Evolutionary conservation across 805 yeast species (phyloP), one percentile per base, ranked within the genome.

Genomic region (Hanseniaspora nectarophila): DNA sequence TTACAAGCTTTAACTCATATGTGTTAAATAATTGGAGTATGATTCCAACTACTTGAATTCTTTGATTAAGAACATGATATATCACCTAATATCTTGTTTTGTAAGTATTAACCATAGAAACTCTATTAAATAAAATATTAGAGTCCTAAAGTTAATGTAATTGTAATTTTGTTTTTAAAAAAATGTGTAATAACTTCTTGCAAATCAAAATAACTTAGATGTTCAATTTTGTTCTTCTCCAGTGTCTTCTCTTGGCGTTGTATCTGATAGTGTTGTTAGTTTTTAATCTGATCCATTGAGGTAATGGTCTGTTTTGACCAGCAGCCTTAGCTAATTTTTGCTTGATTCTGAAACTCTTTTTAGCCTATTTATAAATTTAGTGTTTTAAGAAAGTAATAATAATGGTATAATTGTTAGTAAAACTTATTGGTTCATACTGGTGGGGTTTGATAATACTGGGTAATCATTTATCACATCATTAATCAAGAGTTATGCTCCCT

Each of bases 161-260:
- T 28, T 46, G 37, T 38, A 38, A 18, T 46, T 37, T 37, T 28
- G 3, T 45, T 33, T 34, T 34, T 42, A 42, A 33, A 34, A 42
- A 29, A 42, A 39, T 42, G 28, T 3, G n/a, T 42, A 42, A 49
- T 39, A 39, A 43, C 33, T n/a, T 28, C 24, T 46, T 38, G 37
- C 38, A 33, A 39, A 28, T 28, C 44, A 49, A 42, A 49, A 42
- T 34, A 49, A 49, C 53, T 49, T 89, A 90, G 81, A 90, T 74
- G 82, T 81, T 80, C 77, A 90, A 81, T 95, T 90, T 90, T 70
- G 97, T 90, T 85, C 97, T 86, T 85, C 96, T 90, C 98, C 98
- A 90, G 92, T 92, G 95, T 82, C 97, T 85, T 86, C 97, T 88
- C 88, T 92, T 92, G 73, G 95, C 94, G 79, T 90, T 90, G 85